A percentile compares a stretch with the other conserved stretches of the same genome.
These are phyloP conservation scores for Cryptococcus sp. DNA, from an alignment of 1,284 basidiomycete genomes.

Conservation along the genomic window DNA sequence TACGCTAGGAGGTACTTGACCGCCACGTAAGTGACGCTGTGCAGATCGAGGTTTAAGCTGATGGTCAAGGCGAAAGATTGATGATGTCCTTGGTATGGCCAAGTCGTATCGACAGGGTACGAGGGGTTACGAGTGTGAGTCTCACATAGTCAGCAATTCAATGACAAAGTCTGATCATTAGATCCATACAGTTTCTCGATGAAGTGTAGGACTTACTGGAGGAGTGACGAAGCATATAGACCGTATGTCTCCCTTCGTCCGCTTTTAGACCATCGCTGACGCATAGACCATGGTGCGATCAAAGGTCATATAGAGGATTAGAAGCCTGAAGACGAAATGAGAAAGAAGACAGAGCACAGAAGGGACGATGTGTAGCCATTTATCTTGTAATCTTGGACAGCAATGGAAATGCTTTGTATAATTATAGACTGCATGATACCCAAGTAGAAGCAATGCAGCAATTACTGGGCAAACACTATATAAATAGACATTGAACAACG, in stretches of 20 bases:
- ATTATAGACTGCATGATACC: too few relatives aligned
- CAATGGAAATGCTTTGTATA: too few relatives aligned
- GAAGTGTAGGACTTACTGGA: conserved; percentile 42
- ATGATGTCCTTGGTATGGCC: conserved; percentile 34
- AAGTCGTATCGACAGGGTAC: conserved; percentile 34
- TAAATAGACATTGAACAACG: too few relatives aligned
- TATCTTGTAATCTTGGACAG: too few relatives aligned
- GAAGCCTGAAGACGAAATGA: too few relatives aligned
- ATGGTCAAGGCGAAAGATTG: conserved; percentile 29
- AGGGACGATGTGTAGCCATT: too few relatives aligned
- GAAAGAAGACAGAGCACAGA: too few relatives aligned
- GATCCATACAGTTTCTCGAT: conserved; percentile 39
- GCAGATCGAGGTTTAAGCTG: neutral
- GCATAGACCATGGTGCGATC: conserved; percentile 8
- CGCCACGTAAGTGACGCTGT: conserved; percentile 24
- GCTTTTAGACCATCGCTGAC: too few relatives aligned
- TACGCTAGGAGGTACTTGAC: conserved; percentile 42
- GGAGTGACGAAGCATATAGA: conserved; percentile 18
- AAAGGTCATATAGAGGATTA: neutral
- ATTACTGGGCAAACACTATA: too few relatives aligned
- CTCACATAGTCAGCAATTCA: neutral
- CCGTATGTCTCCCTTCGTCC: conserved; percentile 20
- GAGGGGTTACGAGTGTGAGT: conserved; percentile 43
- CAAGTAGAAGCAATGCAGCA: too few relatives aligned
- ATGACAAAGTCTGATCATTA: conserved; percentile 3